phyloP scores from a whole-genome alignment of 208 protist species.

The Leishmania guyanensis region DNA sequence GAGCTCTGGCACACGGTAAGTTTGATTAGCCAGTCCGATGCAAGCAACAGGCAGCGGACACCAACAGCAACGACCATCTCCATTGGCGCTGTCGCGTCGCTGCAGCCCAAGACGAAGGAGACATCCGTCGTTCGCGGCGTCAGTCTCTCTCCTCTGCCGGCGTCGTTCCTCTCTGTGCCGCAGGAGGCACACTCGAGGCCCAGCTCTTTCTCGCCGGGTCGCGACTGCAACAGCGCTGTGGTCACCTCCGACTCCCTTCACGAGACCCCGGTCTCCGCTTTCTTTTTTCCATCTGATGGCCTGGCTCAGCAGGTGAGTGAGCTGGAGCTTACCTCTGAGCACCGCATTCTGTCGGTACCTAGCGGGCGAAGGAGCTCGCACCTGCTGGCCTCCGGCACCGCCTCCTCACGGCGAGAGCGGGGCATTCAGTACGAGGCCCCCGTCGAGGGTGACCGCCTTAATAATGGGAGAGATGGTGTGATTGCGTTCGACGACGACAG shows the following conservation, averaged over 20 bases:
- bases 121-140: neutral
- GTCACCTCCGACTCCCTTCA: neutral
- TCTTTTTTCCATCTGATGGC: neutral
- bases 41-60: slow-evolving; percentile 1
- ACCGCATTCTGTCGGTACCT: slow-evolving; percentile 1
- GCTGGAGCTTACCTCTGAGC: neutral
- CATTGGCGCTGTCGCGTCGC: neutral
- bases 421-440: slow-evolving; percentile 14
- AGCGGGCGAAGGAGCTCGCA: slow-evolving; percentile 11
- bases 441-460: slow-evolving; percentile 10
- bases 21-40: slow-evolving; percentile 2
- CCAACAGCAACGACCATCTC: neutral
- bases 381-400: neutral
- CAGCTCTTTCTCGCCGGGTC: neutral
- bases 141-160: neutral
- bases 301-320: neutral
- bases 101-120: slow-evolving; percentile 5
- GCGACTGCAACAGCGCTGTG: neutral
- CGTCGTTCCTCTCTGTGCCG: neutral
- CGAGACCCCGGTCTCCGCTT: neutral
- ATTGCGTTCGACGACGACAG: neutral
- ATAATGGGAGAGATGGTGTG: neutral
- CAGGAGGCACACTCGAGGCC: neutral
- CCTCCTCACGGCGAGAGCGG: slow-evolving; percentile 10
- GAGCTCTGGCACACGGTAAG: slow-evolving; percentile 29